Evolutionary conservation across 2,329 filamentous ascomycete genomes (phyloP), one percentile per base, ranked within the genome.

Genomic region (Cladorrhinum sp.): DNA sequence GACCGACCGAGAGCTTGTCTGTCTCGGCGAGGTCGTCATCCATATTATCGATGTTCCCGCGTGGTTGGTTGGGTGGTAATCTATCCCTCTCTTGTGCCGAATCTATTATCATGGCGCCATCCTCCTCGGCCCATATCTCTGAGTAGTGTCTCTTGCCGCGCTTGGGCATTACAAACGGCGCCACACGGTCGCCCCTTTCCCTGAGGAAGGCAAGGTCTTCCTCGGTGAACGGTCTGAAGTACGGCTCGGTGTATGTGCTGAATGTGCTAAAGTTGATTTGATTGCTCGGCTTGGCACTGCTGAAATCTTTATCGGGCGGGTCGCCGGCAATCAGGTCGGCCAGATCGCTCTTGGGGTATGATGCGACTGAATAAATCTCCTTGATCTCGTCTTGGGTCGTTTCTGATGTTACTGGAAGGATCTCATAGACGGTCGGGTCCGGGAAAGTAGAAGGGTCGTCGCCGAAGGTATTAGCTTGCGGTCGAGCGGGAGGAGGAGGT

Each of bases 241-340:
- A 98, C 0, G 93, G 91, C 65, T 99, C 95, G 58, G 96, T 84
- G 72, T 95, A 96, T 5, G 90, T 87, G n/a, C 90, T 88, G 74
- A 99, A 99, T 1, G 94, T 96, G 60, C 86, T 89, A 66, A 95
- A 95, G 73, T 90, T 93, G 73, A 98, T 95, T 78, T 99, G 95
- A 69, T 94, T 96, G 20, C 88, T 88, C 4, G 94, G 92, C 73
- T 98, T 99, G 33, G 92, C 89, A 72, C 86, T 96, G 72, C 91
- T 97, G 71, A 97, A 98, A 77, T 99, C 95, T 73, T 91, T 92
- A 74, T 98, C 93, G 1, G 95, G 94, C 1, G 93, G 90, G 42
- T 90, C 87, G 53, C 95, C 95, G 10, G 94, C 90, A 65, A 96
- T 96, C 67, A 95, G 80, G 71, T 97, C 88, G 61, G 87, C 82